These are phyloP conservation scores for Hemisphaericaspora xylofermentans DNA, from an alignment of 1,139 yeast genomes.

Conservation along the genomic window DNA sequence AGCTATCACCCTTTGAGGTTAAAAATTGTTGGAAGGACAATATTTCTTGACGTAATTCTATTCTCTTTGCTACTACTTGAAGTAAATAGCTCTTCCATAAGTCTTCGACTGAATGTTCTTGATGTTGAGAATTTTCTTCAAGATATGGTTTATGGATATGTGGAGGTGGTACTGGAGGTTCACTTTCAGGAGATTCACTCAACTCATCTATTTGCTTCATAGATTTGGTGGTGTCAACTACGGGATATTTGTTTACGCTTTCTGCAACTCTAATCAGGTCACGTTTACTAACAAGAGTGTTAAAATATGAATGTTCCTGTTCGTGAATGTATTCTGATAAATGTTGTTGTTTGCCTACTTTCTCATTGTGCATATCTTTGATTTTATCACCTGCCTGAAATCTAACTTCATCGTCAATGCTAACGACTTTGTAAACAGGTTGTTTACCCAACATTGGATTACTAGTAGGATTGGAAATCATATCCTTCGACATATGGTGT, in stretches of 20 bases:
- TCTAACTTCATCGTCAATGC: slow-evolving; percentile 25
- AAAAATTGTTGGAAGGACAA: slow-evolving; percentile 32
- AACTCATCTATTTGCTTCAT: slow-evolving; percentile 18
- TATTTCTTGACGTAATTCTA: slow-evolving; percentile 45
- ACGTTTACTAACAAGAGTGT: slow-evolving; percentile 1
- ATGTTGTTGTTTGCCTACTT: slow-evolving; percentile 21
- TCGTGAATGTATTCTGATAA: slow-evolving; percentile 30
- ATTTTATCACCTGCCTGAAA: background rate
- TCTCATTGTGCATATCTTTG: slow-evolving; percentile 6
- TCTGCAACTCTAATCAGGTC: slow-evolving; percentile 4
- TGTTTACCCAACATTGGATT: slow-evolving; percentile 31
- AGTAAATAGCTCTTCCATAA: slow-evolving; percentile 42
- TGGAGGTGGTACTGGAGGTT: slow-evolving; percentile 29
- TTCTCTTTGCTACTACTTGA: slow-evolving; percentile 38
- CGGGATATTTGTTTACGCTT: slow-evolving; percentile 1
- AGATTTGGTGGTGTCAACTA: slow-evolving; percentile 3
- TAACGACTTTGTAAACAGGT: slow-evolving; percentile 14
- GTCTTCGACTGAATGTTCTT: slow-evolving; percentile 9
- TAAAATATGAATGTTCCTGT: slow-evolving; percentile 21
- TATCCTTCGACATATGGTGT: slow-evolving; percentile 12
- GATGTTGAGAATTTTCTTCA: background rate
- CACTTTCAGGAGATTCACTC: slow-evolving; percentile 18
- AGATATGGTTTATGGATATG: slow-evolving; percentile 18
- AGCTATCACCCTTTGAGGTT: slow-evolving; percentile 9
- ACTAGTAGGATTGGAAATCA: slow-evolving; percentile 14